Evolutionary conservation across 2,329 filamentous ascomycete genomes (phyloP).

Genomic region (Fusarium praegraminearum): DNA sequence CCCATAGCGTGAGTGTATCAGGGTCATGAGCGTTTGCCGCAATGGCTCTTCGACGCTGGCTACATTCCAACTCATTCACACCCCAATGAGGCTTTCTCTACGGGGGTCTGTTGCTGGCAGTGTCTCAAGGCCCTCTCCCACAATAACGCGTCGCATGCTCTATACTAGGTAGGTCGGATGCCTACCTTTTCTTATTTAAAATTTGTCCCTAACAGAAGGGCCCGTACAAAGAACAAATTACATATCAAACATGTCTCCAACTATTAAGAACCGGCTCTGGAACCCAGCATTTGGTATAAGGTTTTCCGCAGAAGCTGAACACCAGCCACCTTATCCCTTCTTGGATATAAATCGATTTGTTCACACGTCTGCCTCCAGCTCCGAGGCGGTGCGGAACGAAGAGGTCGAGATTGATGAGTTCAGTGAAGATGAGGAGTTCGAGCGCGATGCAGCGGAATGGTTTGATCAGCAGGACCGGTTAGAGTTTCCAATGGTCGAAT

Average conservation of each 20-base stretch:
- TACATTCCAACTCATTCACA: slow-evolving; percentile 25
- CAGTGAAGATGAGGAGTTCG: slow-evolving; percentile 44
- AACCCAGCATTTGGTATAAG: slow-evolving; percentile 49
- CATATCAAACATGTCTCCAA: slow-evolving; percentile 38
- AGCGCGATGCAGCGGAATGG: slow-evolving; percentile 44
- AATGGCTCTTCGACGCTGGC: slow-evolving; percentile 42
- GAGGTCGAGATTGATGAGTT: slow-evolving; percentile 35
- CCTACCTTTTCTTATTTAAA: slow-evolving; percentile 12
- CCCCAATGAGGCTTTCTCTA: slow-evolving; percentile 39
- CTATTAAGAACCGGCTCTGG: slow-evolving; percentile 46
- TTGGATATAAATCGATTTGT: slow-evolving; percentile 47
- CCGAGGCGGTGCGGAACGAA: not conserved
- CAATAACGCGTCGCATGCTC: slow-evolving; percentile 29
- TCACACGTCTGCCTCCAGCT: slow-evolving; percentile 27
- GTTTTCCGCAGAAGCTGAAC: slow-evolving; percentile 44
- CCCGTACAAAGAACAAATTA: slow-evolving; percentile 14
- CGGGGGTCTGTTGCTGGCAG: slow-evolving; percentile 45
- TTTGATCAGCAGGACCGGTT: slow-evolving; percentile 43
- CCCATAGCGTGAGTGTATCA: slow-evolving; percentile 36
- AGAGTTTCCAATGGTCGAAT: not conserved
- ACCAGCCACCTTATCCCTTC: slow-evolving; percentile 44
- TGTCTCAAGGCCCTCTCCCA: slow-evolving; percentile 45
- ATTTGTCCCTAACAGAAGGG: slow-evolving; percentile 16
- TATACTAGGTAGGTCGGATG: slow-evolving; percentile 32
- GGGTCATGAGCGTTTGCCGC: slow-evolving; percentile 43